A percentile compares a stretch with the other conserved stretches of the same genome.
These are phyloP conservation scores for Rhizophagus prolifer DNA, from an alignment of 192 early-diverging fungal species.

Conservation along the genomic window DNA sequence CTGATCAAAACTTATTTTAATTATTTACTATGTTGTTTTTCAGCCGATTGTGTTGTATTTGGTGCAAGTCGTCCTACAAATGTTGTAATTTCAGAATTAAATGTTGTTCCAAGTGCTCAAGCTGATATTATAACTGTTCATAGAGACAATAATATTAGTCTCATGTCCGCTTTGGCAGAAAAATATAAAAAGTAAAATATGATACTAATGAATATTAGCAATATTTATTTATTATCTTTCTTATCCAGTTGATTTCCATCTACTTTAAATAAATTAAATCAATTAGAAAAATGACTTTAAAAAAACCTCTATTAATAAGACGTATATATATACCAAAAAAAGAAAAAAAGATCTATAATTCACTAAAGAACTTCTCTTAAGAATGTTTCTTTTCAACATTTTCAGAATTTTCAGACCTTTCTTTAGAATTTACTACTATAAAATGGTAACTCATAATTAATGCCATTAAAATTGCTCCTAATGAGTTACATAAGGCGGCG, in stretches of 20 bases:
- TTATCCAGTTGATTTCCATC: background rate
- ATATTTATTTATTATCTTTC: background rate
- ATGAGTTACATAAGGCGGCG: background rate
- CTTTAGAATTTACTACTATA: slow-evolving; percentile 5
- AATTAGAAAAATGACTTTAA: too few species aligned
- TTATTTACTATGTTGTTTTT: background rate
- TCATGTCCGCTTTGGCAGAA: background rate
- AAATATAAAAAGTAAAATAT: background rate
- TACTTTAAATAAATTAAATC: too few species aligned
- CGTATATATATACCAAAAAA: too few species aligned
- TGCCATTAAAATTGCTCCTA: background rate
- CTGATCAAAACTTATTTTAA: background rate
- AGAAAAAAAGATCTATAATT: background rate
- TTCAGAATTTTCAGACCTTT: background rate
- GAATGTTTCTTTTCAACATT: background rate
- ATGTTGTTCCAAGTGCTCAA: slow-evolving; percentile 43
- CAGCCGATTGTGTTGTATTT: slow-evolving; percentile 76
- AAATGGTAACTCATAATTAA: slow-evolving; percentile 13
- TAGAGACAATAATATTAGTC: background rate
- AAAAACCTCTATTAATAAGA: too few species aligned
- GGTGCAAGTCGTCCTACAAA: slow-evolving; percentile 70
- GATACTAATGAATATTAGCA: too few species aligned
- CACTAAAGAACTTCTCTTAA: background rate
- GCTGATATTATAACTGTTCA: slow-evolving; percentile 14
- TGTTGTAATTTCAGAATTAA: slow-evolving; percentile 70